Evolutionary conservation across 1,139 yeast genomes (phyloP).

Genomic region (Meyerozyma elateridarum): DNA sequence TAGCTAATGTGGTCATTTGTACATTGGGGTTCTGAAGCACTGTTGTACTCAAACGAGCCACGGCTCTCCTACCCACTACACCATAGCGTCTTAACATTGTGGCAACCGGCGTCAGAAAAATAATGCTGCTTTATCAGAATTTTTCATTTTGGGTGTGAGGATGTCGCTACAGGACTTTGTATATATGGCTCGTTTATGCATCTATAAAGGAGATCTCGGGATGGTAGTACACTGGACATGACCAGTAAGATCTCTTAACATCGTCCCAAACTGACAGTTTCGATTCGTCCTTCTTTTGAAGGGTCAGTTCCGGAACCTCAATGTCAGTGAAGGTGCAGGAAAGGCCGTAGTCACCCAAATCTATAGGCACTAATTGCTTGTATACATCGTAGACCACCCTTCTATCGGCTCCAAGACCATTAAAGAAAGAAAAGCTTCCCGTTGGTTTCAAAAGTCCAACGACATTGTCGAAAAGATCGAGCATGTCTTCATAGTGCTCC

Average conservation of each 20-base stretch:
- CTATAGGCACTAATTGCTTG: constrained; percentile 74
- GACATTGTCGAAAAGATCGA: constrained; percentile 73
- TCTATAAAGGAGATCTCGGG: constrained; percentile 53
- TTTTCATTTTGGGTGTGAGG: background rate
- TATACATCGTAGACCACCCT: constrained; percentile 87
- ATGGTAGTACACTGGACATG: constrained; percentile 61
- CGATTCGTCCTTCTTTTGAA: constrained; percentile 16
- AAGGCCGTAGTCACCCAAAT: constrained; percentile 75
- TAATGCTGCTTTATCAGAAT: background rate
- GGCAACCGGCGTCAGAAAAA: too few relatives aligned
- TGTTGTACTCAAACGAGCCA: constrained; percentile 1
- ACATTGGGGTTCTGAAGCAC: constrained; percentile 20
- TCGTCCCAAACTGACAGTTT: constrained; percentile 59
- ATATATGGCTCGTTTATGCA: too few relatives aligned
- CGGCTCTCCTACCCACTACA: background rate
- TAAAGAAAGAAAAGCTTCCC: constrained; percentile 84
- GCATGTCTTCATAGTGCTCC: constrained; percentile 81
- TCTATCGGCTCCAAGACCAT: constrained; percentile 95
- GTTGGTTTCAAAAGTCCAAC: constrained; percentile 80
- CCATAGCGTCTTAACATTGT: constrained; percentile 2
- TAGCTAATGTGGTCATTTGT: constrained; percentile 52
- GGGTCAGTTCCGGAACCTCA: constrained; percentile 35
- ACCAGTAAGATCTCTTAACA: constrained; percentile 71
- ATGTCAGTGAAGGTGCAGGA: constrained; percentile 48
- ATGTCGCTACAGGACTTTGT: too few relatives aligned